Conservation (phyloP, 192 early-diverging fungal genomes). For the Backusella westeae region DNA sequence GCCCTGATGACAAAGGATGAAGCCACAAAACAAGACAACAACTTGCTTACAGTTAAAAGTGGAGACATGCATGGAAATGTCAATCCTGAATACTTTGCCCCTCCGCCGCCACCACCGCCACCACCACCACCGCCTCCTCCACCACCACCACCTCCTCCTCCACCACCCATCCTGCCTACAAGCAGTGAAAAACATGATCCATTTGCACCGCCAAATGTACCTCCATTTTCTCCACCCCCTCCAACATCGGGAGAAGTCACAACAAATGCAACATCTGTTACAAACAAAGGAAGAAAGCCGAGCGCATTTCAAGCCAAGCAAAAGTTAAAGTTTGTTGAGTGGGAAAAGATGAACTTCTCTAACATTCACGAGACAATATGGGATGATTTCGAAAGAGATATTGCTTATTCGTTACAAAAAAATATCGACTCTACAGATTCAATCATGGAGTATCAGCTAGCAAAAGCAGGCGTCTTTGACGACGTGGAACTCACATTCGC, state of each 20-base stretch:
- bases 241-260: neutral
- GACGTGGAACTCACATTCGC: slow-evolving; percentile 31
- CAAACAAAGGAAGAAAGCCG: slow-evolving; percentile 17
- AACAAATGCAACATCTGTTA: neutral
- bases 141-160: slow-evolving; percentile 24
- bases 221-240: slow-evolving; percentile 32
- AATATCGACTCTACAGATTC: slow-evolving; percentile 6
- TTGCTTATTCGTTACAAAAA: neutral
- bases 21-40: neutral
- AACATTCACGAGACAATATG: slow-evolving; percentile 65
- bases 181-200: neutral
- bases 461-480: slow-evolving; percentile 35
- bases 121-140: slow-evolving; percentile 19
- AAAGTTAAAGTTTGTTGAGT: slow-evolving; percentile 73
- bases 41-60: neutral
- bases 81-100: slow-evolving; percentile 17
- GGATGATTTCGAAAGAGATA: slow-evolving; percentile 27
- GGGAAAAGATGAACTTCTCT: slow-evolving; percentile 75
- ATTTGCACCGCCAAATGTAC: slow-evolving; percentile 20
- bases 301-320: slow-evolving; percentile 55
- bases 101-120: slow-evolving; percentile 16
- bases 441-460: slow-evolving; percentile 32
- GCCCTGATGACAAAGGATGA: neutral
- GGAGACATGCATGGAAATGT: too few relatives aligned
- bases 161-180: slow-evolving; percentile 23